These are phyloP conservation scores for Starmera caribaea DNA, from an alignment of 805 yeast genomes.

Conservation along the genomic window DNA sequence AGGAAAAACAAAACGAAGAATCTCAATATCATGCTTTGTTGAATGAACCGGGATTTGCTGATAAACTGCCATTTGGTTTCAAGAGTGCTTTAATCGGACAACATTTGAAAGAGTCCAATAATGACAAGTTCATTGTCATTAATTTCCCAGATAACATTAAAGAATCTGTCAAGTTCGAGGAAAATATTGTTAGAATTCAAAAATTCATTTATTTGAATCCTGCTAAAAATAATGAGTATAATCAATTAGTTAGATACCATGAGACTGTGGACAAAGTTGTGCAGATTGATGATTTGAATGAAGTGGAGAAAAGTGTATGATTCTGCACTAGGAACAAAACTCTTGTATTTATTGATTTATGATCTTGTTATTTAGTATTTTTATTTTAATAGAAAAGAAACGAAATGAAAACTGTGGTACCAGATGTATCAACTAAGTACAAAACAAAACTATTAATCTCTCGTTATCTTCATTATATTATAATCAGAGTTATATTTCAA, in stretches of 20 bases:
- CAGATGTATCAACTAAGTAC: no score
- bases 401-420: no score
- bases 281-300: neutral
- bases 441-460: no score
- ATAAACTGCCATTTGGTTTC: conserved; percentile 25
- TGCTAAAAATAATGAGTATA: conserved; percentile 17
- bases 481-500: no score
- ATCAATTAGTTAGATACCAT: conserved; percentile 54
- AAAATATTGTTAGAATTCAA: conserved; percentile 45
- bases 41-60: conserved; percentile 21
- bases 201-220: conserved; percentile 27
- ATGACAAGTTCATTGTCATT: conserved; percentile 34
- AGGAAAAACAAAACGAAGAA: conserved; percentile 32
- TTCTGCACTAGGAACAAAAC: no score
- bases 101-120: conserved; percentile 16
- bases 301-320: neutral
- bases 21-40: conserved; percentile 44
- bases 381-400: conserved; percentile 18
- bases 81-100: conserved; percentile 22
- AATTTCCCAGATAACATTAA: conserved; percentile 54
- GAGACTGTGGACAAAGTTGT: conserved; percentile 51
- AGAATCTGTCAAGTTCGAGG: conserved; percentile 67
- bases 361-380: conserved; percentile 3
- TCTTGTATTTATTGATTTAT: no score
- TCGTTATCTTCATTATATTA: no score